These are phyloP conservation scores for Plantago elongata DNA, from an alignment of 257 asterid species.

Conservation along the genomic window DNA sequence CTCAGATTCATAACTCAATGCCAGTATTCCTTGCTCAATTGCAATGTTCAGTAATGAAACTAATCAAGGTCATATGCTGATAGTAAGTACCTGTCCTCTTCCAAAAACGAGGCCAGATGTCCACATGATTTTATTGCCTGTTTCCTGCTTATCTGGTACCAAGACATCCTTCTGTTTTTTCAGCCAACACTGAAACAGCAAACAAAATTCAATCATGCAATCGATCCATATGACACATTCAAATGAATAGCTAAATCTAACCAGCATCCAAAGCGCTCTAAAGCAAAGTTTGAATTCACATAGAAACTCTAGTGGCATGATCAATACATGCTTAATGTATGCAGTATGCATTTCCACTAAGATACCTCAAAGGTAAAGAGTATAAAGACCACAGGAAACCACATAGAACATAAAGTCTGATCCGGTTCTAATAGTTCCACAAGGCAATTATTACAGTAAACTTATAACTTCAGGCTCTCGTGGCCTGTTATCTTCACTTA, in stretches of 20 bases:
- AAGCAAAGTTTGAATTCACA: background rate
- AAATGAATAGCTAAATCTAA: background rate
- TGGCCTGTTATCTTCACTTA: too few relatives aligned
- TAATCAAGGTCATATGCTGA: slow-evolving; percentile 5
- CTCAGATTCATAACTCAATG: slow-evolving; percentile 1
- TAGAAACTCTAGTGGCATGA: background rate
- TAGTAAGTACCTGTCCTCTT: slow-evolving; percentile 67
- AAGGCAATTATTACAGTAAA: too few relatives aligned
- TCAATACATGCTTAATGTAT: background rate
- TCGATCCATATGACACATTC: background rate
- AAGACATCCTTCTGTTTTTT: slow-evolving; percentile 82
- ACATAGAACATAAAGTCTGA: too few relatives aligned
- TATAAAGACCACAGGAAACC: background rate
- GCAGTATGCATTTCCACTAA: background rate
- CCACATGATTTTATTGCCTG: slow-evolving; percentile 59
- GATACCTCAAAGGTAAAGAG: background rate
- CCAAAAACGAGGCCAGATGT: slow-evolving; percentile 84
- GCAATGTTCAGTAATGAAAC: slow-evolving; percentile 7
- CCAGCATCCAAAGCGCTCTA: background rate
- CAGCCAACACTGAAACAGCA: slow-evolving; percentile 77
- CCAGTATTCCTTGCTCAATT: background rate
- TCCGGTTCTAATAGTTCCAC: too few relatives aligned
- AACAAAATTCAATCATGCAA: slow-evolving; percentile 2
- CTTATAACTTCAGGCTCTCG: too few relatives aligned
- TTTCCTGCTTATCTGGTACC: slow-evolving; percentile 54